Evolutionary conservation across 2,329 filamentous ascomycete species (phyloP).

Genomic region (Phymatotrichopsis omnivora): DNA sequence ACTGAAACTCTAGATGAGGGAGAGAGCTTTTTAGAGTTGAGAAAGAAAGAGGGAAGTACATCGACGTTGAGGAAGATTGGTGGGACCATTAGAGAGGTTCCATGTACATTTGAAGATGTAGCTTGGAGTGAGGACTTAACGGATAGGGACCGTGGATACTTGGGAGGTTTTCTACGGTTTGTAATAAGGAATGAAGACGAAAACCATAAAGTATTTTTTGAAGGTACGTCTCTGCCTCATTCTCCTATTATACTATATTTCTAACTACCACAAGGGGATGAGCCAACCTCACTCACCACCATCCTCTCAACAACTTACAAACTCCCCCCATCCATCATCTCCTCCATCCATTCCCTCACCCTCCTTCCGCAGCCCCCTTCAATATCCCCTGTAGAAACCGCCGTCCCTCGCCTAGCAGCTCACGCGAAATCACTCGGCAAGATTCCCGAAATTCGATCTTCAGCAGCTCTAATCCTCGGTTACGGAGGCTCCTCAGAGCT

Average conservation of each 20-base stretch:
- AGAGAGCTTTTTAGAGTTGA: too few species aligned
- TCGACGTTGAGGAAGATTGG: conserved; percentile 9
- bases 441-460: conserved; percentile 25
- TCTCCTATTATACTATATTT: not conserved
- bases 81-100: conserved; percentile 21
- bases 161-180: conserved; percentile 26
- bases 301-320: conserved; percentile 22
- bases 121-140: conserved; percentile 23
- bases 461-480: conserved; percentile 24
- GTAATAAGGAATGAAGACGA: conserved; percentile 19
- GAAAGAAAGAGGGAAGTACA: not conserved
- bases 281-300: conserved; percentile 8
- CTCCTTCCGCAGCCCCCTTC: conserved; percentile 16
- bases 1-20: not conserved
- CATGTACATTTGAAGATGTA: conserved; percentile 28
- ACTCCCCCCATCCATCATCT: conserved; percentile 19
- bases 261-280: conserved; percentile 7
- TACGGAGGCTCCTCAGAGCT: conserved; percentile 26
- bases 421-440: conserved; percentile 22
- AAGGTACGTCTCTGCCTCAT: not conserved
- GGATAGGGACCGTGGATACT: conserved; percentile 21
- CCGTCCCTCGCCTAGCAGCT: conserved; percentile 11
- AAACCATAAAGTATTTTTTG: conserved; percentile 12
- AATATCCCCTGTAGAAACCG: conserved; percentile 3
- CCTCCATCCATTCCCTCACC: conserved; percentile 23